These are phyloP conservation scores for Cladophialophora bantiana DNA, from an alignment of 2,329 filamentous ascomycete genomes.

Conservation along the genomic window DNA sequence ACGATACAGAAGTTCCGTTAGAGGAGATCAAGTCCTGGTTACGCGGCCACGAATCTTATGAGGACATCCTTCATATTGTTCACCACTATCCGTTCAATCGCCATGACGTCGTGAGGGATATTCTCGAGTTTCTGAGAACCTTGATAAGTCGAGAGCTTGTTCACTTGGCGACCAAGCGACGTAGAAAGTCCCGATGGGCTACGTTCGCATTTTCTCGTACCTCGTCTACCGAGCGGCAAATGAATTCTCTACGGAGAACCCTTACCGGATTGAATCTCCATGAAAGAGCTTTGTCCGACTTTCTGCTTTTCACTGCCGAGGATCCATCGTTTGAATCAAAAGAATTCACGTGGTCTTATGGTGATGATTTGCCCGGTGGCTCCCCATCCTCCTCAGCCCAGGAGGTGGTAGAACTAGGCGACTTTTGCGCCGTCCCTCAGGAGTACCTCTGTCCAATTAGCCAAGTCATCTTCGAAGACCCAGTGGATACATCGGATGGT, in stretches of 20 bases:
- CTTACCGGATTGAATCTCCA: slow-evolving; percentile 34
- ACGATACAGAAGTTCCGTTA: slow-evolving; percentile 9
- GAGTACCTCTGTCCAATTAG: slow-evolving; percentile 46
- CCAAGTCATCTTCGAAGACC: slow-evolving; percentile 45
- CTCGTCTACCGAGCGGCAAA: neutral
- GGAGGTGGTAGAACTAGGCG: slow-evolving; percentile 10
- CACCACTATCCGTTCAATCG: neutral
- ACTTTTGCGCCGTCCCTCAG: slow-evolving; percentile 33
- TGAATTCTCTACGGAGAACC: slow-evolving; percentile 21
- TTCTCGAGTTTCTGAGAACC: slow-evolving; percentile 4
- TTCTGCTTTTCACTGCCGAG: slow-evolving; percentile 41
- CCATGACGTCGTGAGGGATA: neutral
- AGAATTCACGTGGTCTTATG: slow-evolving; percentile 42
- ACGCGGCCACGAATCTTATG: slow-evolving; percentile 19
- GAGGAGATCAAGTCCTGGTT: slow-evolving; percentile 24
- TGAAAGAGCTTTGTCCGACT: slow-evolving; percentile 41
- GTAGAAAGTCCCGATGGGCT: slow-evolving; percentile 2
- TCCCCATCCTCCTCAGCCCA: neutral
- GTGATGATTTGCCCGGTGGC: slow-evolving; percentile 36
- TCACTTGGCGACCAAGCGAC: slow-evolving; percentile 7
- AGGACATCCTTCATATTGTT: slow-evolving; percentile 25
- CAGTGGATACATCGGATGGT: slow-evolving; percentile 45
- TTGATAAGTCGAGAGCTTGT: neutral
- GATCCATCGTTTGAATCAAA: slow-evolving; percentile 24
- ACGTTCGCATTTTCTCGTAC: slow-evolving; percentile 12